A percentile compares a stretch with the other conserved stretches of the same genome.
Evolutionary conservation across 768 basidiomycete genomes (phyloP).

Genomic region (Glaciozyma martinii): DNA sequence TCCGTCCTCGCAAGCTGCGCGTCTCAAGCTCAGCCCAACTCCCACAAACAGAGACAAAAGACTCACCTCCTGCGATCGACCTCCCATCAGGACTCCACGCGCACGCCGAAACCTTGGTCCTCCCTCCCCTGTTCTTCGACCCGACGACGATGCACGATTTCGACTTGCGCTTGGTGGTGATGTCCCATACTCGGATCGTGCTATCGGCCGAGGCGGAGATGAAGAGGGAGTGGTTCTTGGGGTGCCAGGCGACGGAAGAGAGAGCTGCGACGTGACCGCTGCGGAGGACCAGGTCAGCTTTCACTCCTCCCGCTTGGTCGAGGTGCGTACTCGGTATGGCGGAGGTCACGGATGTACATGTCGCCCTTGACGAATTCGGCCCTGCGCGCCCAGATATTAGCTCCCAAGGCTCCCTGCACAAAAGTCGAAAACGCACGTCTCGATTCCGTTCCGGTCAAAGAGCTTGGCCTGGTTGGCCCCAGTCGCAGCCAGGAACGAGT

Average conservation of each 20-base stretch:
- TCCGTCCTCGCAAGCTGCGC: slow-evolving; percentile 62
- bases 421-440: slow-evolving; percentile 51
- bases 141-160: slow-evolving; percentile 94
- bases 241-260: slow-evolving; percentile 86
- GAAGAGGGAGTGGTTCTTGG: slow-evolving; percentile 70
- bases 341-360: slow-evolving; percentile 97
- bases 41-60: slow-evolving; percentile 34
- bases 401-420: not conserved
- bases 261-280: slow-evolving; percentile 94
- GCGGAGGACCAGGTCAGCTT: not conserved
- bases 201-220: slow-evolving; percentile 93
- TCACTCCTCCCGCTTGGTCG: not conserved
- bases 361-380: slow-evolving; percentile 72
- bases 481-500: slow-evolving; percentile 74
- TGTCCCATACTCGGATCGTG: slow-evolving; percentile 96
- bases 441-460: slow-evolving; percentile 86
- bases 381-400: slow-evolving; percentile 34
- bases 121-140: slow-evolving; percentile 85
- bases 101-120: slow-evolving; percentile 82
- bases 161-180: slow-evolving; percentile 83
- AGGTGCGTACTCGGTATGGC: slow-evolving; percentile 77
- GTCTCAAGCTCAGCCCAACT: not conserved
- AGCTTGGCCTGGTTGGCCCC: slow-evolving; percentile 81
- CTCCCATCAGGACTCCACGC: slow-evolving; percentile 83
- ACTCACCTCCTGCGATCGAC: slow-evolving; percentile 57